Evolutionary conservation across 148 eudicot genomes (phyloP), one percentile per base, ranked within the genome.

Genomic region (Heliosperma pusillum): DNA sequence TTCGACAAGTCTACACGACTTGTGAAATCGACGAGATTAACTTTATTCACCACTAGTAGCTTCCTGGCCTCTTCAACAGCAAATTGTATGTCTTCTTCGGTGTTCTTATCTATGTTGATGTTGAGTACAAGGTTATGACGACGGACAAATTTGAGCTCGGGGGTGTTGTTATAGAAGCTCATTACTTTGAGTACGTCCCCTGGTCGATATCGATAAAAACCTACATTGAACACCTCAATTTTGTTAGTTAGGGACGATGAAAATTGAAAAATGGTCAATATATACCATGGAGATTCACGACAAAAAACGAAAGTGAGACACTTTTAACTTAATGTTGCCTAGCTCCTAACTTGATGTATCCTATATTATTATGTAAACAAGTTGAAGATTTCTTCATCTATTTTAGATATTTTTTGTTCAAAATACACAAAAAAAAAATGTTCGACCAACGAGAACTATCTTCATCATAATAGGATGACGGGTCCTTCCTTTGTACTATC

Each of bases 71-170:
- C 82, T 71, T 92, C 96, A 7, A 96, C 93, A 0, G 95, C 77
- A 4, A 85, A 76, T 69, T 89, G 97, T 12, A 96, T 75, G 56
- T 96, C 97, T 71, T 85, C 86, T 80, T 96, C 99, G 0, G 99
- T 92, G 85, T 87, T 96, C 85, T 96, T 96, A 89, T 96, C 99
- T 7, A 90, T 85, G 85, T 90, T 93, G 58, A 96, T 82, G 52
- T 73, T 87, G n/a, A 89, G 88, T 19, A 96, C 75, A n/a, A 96
- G 91, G 80, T 88, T 92, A 0, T 85, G 83, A 56, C 99, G 77
- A 72, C 99, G 93, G 3, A 96, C 67, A 58, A 89, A 96, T 66
- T 96, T 86, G 44, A 96, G 85, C 66, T 89, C 86, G 0, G 99
- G 99, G 0, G 99, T 96, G 1, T 87, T 66, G 85, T 92, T 96